phyloP scores from a whole-genome alignment of 2,329 filamentous ascomycete genomes.

The Elsinoe arachidis region DNA sequence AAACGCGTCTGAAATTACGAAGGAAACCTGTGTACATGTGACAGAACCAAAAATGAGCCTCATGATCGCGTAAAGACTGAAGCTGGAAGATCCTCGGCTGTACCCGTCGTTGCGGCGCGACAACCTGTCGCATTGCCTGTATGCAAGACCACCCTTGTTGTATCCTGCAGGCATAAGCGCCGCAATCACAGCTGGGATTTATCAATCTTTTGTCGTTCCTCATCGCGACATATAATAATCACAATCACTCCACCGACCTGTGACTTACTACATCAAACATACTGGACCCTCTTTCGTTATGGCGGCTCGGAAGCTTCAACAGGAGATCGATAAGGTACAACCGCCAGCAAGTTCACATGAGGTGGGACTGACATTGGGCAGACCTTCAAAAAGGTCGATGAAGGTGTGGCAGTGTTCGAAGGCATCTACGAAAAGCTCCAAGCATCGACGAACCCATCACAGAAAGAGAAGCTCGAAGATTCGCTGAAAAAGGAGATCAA shows the following conservation, averaged over 20 bases:
- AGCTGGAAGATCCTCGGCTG: slow-evolving; percentile 4
- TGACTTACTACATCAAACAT: background rate
- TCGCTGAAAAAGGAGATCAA: slow-evolving; percentile 99
- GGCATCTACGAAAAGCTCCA: slow-evolving; percentile 97
- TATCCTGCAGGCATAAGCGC: slow-evolving; percentile 8
- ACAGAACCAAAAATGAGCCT: background rate
- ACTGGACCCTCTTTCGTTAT: slow-evolving; percentile 42
- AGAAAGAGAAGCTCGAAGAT: slow-evolving; percentile 98
- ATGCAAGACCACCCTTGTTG: background rate
- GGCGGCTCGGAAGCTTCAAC: slow-evolving; percentile 91
- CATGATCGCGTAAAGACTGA: slow-evolving; percentile 3
- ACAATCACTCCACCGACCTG: background rate
- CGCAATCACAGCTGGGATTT: background rate
- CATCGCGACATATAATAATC: background rate
- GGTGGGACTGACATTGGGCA: slow-evolving; percentile 21
- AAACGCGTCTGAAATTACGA: background rate
- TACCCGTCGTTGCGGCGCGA: background rate
- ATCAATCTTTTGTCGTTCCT: background rate
- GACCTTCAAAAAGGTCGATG: slow-evolving; percentile 88
- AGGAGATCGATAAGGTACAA: slow-evolving; percentile 89
- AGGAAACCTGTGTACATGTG: slow-evolving; percentile 1
- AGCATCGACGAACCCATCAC: slow-evolving; percentile 80
- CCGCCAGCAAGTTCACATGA: background rate
- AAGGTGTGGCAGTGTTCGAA: slow-evolving; percentile 88
- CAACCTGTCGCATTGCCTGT: background rate